Conservation (phyloP, 768 basidiomycete species). For the Termitomyces sp. region DNA sequence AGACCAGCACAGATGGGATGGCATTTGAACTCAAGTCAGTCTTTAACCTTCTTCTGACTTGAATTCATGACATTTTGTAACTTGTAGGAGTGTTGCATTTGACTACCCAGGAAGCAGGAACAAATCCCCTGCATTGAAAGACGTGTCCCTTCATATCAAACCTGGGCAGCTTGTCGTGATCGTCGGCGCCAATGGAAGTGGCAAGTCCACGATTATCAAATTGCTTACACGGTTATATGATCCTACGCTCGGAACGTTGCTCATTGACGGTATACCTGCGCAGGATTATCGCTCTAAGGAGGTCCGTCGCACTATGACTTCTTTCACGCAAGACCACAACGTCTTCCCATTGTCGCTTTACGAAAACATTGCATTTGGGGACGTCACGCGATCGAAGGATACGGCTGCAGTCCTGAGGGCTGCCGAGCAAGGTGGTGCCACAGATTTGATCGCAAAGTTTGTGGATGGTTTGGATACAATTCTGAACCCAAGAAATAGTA, state of each 20-base stretch:
- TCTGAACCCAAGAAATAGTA: conserved; percentile 10
- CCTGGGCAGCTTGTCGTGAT: conserved; percentile 47
- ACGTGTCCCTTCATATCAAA: conserved; percentile 38
- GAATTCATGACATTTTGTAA: neutral
- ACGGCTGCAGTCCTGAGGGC: conserved; percentile 21
- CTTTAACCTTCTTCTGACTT: neutral
- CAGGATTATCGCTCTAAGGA: conserved; percentile 29
- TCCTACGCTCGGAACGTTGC: conserved; percentile 34
- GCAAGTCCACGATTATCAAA: conserved; percentile 49
- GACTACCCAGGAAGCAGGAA: conserved; percentile 42
- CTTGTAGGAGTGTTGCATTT: conserved; percentile 43
- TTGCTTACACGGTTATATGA: conserved; percentile 46
- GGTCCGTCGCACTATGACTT: conserved; percentile 38
- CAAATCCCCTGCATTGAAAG: conserved; percentile 26
- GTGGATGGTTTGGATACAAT: conserved; percentile 15
- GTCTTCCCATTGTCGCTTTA: conserved; percentile 43
- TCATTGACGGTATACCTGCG: conserved; percentile 38
- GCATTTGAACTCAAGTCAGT: conserved; percentile 22
- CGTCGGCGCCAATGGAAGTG: conserved; percentile 54
- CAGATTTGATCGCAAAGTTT: conserved; percentile 14
- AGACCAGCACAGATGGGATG: conserved; percentile 20
- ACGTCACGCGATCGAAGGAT: conserved; percentile 12
- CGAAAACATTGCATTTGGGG: conserved; percentile 35
- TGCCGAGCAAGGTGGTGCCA: conserved; percentile 24
- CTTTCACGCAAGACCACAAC: conserved; percentile 44